phyloP scores from a whole-genome alignment of 1,139 yeast species.

The Saccharomyces hybrid region DNA sequence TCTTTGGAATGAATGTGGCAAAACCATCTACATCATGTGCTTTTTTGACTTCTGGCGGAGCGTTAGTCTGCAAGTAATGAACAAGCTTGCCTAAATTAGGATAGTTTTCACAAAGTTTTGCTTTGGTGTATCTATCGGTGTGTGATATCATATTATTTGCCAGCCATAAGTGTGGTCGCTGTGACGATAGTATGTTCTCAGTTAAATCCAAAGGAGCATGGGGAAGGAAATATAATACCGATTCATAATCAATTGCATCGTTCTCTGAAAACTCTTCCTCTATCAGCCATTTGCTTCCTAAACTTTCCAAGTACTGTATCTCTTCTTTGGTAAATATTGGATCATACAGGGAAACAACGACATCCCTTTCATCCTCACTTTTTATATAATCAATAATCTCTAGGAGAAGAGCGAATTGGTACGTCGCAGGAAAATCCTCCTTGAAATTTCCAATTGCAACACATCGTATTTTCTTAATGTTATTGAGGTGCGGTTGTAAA shows the following conservation, averaged over 20 bases:
- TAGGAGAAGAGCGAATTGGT: conserved; percentile 52
- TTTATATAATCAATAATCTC: conserved; percentile 31
- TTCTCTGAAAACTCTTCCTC: conserved; percentile 13
- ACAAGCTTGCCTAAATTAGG: conserved; percentile 39
- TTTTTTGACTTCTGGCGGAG: not conserved
- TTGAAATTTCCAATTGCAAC: conserved; percentile 67
- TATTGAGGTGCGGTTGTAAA: conserved; percentile 6
- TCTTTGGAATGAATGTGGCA: conserved; percentile 22
- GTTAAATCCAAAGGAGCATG: conserved; percentile 66
- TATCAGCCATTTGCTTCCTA: conserved; percentile 23
- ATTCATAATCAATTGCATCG: conserved; percentile 7
- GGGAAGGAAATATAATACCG: conserved; percentile 51
- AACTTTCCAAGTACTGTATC: conserved; percentile 26
- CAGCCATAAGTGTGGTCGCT: conserved; percentile 36
- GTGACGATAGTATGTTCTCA: conserved; percentile 35
- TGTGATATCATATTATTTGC: conserved; percentile 47
- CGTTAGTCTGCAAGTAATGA: conserved; percentile 20
- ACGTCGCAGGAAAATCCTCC: conserved; percentile 49
- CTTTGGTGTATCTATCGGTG: conserved; percentile 43
- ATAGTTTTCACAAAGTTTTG: conserved; percentile 38
- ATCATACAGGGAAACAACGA: conserved; percentile 48
- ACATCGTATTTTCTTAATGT: conserved; percentile 43
- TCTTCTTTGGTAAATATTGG: conserved; percentile 53
- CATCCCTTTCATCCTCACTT: conserved; percentile 17
- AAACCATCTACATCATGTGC: conserved; percentile 22